Evolutionary conservation across 2,329 filamentous ascomycete species (phyloP), one percentile per base, ranked within the genome.

Genomic region (Aspergillus novoparasiticus): DNA sequence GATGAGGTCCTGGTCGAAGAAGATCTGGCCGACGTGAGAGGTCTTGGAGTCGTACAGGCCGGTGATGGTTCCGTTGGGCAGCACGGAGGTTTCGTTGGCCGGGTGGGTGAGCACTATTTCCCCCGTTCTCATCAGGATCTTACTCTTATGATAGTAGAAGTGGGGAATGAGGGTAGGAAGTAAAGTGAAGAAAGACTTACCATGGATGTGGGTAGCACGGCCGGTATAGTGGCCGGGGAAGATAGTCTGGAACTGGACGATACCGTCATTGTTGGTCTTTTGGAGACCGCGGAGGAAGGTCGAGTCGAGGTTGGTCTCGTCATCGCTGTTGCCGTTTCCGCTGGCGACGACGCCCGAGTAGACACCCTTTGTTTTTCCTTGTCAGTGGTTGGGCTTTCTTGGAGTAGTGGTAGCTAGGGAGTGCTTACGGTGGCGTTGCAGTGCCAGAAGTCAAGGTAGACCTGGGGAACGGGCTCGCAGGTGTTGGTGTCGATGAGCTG

Each of bases 1-100:
- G 67, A 86, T 82, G 11, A 90, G 82, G 65, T 81, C 79, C 72
- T 89, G 84, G 73, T 90, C 86, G 61, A 87, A 87, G 81, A 87
- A 90, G 57, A 88, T 71, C 73, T 91, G 88, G 21, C 88, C 87
- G 45, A 89, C 81, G 76, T 90, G 87, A 9, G 84, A 82, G 62
- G 85, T 81, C 57, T 76, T 80, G 14, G 74, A 26, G 16, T 66
- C 69, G 63, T 73, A 75, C 19, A 80, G 79, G 64, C 81, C 84
- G 46, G 76, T 74, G 65, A 86, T 81, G 62, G 85, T 85, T 59
- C 83, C 84, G 70, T 84, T 87, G 54, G 78, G 67, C 53, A 81
- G 77, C 8, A 80, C 70, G 12, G 72, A 74, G 11, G 74, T 74
- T 32, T 69, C 68, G 59, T 73, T 73, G 56, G 62, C 63, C 1